Percentiles rank a stretch among this genome's conserved stretches.
Evolutionary conservation across 306 rosid genomes (phyloP).

Genomic region (Gynostemma pentaphyllum): DNA sequence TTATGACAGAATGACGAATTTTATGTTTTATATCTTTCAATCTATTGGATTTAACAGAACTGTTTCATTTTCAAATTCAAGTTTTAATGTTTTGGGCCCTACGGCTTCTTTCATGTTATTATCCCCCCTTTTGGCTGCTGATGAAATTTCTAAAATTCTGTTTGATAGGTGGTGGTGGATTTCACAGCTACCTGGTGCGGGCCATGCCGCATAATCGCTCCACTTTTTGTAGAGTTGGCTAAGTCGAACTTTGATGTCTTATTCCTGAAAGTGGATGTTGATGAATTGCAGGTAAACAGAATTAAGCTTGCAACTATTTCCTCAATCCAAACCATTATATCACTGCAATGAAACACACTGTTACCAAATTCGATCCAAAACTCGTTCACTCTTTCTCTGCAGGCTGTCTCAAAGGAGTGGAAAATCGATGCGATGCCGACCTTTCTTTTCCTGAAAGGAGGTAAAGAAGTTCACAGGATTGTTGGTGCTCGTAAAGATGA

Average conservation of each 20-base stretch:
- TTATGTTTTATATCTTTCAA: neutral
- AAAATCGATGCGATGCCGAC: constrained; percentile 44
- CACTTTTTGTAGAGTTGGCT: constrained; percentile 66
- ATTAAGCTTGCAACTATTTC: neutral
- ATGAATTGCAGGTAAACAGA: constrained; percentile 34
- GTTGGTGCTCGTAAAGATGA: constrained; percentile 25
- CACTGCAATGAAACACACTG: neutral
- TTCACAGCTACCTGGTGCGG: constrained; percentile 99
- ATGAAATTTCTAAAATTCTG: neutral
- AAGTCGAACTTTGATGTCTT: constrained; percentile 20
- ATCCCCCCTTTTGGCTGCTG: too few species aligned
- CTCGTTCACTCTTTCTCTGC: neutral
- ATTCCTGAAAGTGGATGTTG: constrained; percentile 57
- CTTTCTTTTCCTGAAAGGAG: constrained; percentile 35
- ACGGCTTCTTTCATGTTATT: neutral
- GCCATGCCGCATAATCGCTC: constrained; percentile 80
- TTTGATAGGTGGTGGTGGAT: constrained; percentile 50
- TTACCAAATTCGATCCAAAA: neutral
- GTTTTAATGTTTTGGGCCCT: neutral
- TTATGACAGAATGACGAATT: neutral
- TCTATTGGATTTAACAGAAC: neutral
- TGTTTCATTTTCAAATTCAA: neutral
- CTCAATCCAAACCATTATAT: neutral
- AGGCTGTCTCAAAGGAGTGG: constrained; percentile 31
- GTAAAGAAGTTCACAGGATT: neutral